Evolutionary conservation across 2,329 filamentous ascomycete species (phyloP).

Genomic region (Monilinia fructigena): DNA sequence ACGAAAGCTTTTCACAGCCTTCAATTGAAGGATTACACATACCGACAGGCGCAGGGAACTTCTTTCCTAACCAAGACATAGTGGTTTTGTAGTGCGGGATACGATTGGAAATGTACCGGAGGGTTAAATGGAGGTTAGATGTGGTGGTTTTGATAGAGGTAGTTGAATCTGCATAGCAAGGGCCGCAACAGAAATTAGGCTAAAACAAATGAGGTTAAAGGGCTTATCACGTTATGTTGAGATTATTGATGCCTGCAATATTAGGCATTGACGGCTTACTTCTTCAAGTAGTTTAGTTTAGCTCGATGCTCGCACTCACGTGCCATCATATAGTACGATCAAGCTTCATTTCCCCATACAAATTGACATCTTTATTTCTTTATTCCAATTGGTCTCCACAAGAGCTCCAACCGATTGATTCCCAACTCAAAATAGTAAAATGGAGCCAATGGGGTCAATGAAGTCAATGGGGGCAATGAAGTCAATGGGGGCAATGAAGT

Average conservation of each 20-base stretch:
- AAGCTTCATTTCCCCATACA: conserved; percentile 7
- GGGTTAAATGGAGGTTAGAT: conserved; percentile 22
- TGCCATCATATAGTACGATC: too few relatives aligned
- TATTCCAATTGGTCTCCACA: conserved; percentile 13
- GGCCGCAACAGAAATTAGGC: not conserved
- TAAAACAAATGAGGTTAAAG: conserved; percentile 10
- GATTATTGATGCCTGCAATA: rapidly evolving
- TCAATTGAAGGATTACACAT: conserved; percentile 49
- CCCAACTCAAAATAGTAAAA: not conserved
- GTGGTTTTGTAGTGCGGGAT: conserved; percentile 46
- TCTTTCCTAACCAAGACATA: conserved; percentile 81
- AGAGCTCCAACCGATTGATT: not conserved
- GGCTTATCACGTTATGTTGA: not conserved
- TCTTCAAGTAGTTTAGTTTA: not conserved
- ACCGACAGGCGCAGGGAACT: conserved; percentile 78
- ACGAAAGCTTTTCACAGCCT: conserved; percentile 23
- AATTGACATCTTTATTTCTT: too few relatives aligned
- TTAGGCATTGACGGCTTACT: not conserved
- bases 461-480: too few relatives aligned
- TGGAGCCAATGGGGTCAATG: not conserved
- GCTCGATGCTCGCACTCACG: not conserved
- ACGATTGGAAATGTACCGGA: conserved; percentile 41
- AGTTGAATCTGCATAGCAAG: conserved; percentile 8
- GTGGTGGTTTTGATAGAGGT: conserved; percentile 9
- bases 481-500: too few relatives aligned